Evolutionary conservation across 2,329 filamentous ascomycete species (phyloP).

Genomic region (Canariomyces notabilis): DNA sequence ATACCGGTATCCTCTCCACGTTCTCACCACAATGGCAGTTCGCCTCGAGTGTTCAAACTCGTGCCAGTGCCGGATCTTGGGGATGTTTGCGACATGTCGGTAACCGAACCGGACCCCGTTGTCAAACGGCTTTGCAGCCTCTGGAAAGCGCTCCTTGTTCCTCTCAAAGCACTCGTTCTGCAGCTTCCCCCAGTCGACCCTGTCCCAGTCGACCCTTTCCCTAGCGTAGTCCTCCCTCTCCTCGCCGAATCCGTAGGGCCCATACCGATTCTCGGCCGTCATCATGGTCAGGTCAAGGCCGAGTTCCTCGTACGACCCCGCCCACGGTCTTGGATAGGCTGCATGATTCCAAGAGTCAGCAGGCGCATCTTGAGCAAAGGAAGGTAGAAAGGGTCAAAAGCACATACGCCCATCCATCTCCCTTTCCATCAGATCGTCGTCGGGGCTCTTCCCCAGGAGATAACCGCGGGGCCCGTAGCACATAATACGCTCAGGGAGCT

Average conservation of each 20-base stretch:
- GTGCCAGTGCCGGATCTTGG: constrained; percentile 27
- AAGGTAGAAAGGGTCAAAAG: not conserved
- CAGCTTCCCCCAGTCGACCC: constrained; percentile 33
- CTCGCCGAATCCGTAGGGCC: constrained; percentile 30
- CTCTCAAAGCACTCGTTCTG: constrained; percentile 37
- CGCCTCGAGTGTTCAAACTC: constrained; percentile 27
- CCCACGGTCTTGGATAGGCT: constrained; percentile 30
- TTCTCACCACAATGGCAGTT: constrained; percentile 27
- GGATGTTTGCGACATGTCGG: constrained; percentile 19
- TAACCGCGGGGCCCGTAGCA: constrained; percentile 27
- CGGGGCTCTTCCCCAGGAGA: constrained; percentile 24
- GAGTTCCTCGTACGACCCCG: constrained; percentile 30
- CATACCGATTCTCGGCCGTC: constrained; percentile 27
- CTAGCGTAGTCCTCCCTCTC: constrained; percentile 25
- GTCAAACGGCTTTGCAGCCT: constrained; percentile 16
- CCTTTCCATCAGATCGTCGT: constrained; percentile 25
- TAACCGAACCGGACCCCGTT: constrained; percentile 17
- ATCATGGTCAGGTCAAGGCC: constrained; percentile 30
- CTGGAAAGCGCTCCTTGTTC: constrained; percentile 49
- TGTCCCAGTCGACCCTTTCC: constrained; percentile 28
- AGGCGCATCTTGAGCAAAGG: not conserved
- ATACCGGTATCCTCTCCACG: constrained; percentile 48
- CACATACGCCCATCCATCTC: constrained; percentile 23
- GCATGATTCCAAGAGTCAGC: constrained; percentile 8
- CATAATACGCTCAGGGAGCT: constrained; percentile 19